A percentile compares a stretch with the other conserved stretches of the same genome.
phyloP scores from a whole-genome alignment of 805 yeast species.

The Metschnikowia lochheadii region DNA sequence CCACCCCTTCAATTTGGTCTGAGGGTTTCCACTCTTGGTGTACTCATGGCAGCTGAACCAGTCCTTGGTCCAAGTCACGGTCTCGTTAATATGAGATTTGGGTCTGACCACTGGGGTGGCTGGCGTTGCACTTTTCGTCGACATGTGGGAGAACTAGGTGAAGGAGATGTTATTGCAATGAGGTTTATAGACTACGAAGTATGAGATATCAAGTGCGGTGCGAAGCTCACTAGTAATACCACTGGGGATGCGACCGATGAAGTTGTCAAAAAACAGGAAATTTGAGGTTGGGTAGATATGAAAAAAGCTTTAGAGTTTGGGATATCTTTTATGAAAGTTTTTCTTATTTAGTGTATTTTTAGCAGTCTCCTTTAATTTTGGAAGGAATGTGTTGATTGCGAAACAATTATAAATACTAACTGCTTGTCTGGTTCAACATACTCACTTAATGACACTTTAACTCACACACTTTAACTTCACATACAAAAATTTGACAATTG shows the following conservation, averaged over 20 bases:
- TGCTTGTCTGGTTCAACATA: too few species aligned
- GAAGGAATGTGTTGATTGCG: background rate
- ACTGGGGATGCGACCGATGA: background rate
- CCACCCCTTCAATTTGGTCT: conserved; percentile 36
- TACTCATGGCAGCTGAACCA: conserved; percentile 31
- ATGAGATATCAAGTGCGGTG: background rate
- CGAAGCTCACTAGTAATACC: background rate
- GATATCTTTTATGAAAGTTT: background rate
- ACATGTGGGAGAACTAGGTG: conserved; percentile 5
- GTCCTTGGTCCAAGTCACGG: conserved; percentile 36
- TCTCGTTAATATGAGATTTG: conserved; percentile 14
- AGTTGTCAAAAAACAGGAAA: background rate
- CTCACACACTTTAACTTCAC: too few species aligned
- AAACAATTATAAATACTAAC: background rate
- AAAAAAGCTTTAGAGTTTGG: background rate
- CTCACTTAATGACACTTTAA: too few species aligned
- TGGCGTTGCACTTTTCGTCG: conserved; percentile 19
- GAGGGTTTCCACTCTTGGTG: conserved; percentile 6
- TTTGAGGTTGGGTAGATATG: background rate
- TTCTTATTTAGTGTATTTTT: too few species aligned
- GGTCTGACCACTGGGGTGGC: conserved; percentile 20
- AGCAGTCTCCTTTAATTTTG: background rate
- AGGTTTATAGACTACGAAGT: background rate
- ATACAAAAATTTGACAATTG: too few species aligned
- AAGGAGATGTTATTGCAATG: background rate